Evolutionary conservation across 306 rosid species (phyloP).

Genomic region (Cucumis melo): DNA sequence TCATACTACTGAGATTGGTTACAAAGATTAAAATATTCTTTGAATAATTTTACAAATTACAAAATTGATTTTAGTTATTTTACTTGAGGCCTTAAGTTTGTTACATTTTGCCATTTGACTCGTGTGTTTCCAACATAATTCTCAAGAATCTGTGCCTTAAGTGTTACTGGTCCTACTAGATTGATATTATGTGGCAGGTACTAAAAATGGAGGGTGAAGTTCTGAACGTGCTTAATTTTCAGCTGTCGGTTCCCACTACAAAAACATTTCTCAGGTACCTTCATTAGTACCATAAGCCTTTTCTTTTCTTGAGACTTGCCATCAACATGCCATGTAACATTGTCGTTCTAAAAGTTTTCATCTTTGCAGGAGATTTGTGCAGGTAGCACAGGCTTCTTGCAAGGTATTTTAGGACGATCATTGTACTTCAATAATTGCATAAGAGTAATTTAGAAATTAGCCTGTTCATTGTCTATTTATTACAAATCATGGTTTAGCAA

Average conservation of each 20-base stretch:
- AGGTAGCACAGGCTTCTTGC: slow-evolving; percentile 62
- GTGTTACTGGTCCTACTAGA: not conserved
- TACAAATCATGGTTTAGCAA: not conserved
- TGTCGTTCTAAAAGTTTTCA: slow-evolving; percentile 7
- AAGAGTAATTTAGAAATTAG: not conserved
- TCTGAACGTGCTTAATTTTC: slow-evolving; percentile 53
- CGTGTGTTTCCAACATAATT: slow-evolving; percentile 31
- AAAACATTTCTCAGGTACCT: slow-evolving; percentile 84
- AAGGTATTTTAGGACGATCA: slow-evolving; percentile 30
- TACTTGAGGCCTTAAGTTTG: not conserved
- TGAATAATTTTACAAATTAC: no score
- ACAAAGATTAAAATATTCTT: no score
- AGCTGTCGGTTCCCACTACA: slow-evolving; percentile 62
- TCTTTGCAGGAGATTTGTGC: slow-evolving; percentile 65
- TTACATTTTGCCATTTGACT: not conserved
- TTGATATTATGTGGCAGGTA: slow-evolving; percentile 28
- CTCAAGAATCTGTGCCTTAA: not conserved
- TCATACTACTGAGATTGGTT: no score
- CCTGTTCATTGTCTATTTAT: not conserved
- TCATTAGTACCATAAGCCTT: not conserved
- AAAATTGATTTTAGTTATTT: no score
- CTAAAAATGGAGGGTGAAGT: slow-evolving; percentile 63
- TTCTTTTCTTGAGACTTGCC: not conserved
- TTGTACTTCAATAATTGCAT: not conserved
- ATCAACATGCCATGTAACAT: not conserved